Evolutionary conservation across 306 rosid genomes (phyloP), one percentile per base, ranked within the genome.

Genomic region (Inga leiocalycina): DNA sequence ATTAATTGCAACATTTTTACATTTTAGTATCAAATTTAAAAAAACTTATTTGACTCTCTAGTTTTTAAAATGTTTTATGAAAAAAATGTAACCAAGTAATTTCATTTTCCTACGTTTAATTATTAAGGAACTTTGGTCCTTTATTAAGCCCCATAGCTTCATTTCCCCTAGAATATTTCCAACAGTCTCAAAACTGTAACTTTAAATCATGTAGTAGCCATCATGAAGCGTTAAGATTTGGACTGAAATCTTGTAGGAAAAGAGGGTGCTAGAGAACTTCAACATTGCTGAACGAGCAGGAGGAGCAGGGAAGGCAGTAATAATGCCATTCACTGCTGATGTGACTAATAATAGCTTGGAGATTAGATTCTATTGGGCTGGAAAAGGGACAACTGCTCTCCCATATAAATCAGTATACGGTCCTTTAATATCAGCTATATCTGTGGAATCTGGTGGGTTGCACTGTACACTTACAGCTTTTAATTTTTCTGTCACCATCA

Each of bases 341-440:
- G 91, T 92, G 27, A 81, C 48, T 59, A 39, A 8, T 48, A 51
- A 27, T 34, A 62, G 89, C 13, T 37, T 92, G 61, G 89, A 88
- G 72, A 92, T 92, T 30, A 89, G 86, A 8, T 73, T 92, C 9
- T 68, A 76, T 52, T 92, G 97, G 97, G 91, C 91, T 4, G 97
- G 97, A 69, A 92, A 89, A 79, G 97, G 97, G 62, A 89, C 97
- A 32, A 86, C 83, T 44, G 68, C 10, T 65, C 46, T 92, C 56
- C 97, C 94, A 20, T 19, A 3, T 3, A 76, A 10, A 79, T 88
- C 92, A 64, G 82, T 84, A 9, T 93, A 85, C 72, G 97, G 97
- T 20, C 97, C 97, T 80, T 91, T 92, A 69, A 86, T 93, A 39
- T 93, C 93, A 2, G 97, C 94, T 22, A 88, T 93, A 44, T 85